Evolutionary conservation across 2,329 filamentous ascomycete genomes (phyloP).

Genomic region (Curvularia sp.): DNA sequence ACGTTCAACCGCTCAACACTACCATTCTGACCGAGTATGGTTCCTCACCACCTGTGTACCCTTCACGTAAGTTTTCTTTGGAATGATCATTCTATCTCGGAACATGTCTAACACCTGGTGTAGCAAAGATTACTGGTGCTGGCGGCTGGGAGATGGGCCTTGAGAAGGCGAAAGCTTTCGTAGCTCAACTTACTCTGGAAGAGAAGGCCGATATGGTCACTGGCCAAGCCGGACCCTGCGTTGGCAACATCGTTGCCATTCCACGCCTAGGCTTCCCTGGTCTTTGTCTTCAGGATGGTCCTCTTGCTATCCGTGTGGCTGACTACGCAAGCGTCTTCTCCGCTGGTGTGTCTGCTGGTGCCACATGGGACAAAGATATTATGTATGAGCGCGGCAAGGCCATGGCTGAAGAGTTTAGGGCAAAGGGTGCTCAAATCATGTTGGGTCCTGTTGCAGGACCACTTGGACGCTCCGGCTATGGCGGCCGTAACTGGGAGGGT

Average conservation of each 20-base stretch:
- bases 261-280: constrained; percentile 50
- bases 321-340: constrained; percentile 50
- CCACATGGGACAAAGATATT: constrained; percentile 51
- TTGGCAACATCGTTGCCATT: constrained; percentile 56
- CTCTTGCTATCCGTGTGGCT: constrained; percentile 46
- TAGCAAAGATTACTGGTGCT: constrained; percentile 40
- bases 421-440: constrained; percentile 51
- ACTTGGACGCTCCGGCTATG: constrained; percentile 51
- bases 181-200: constrained; percentile 40
- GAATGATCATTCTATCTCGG: not conserved
- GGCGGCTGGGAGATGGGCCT: constrained; percentile 45
- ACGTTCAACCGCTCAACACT: constrained; percentile 41
- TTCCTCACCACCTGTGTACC: constrained; percentile 38
- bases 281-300: constrained; percentile 52
- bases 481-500: constrained; percentile 56
- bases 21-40: constrained; percentile 40
- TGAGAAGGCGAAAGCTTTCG: constrained; percentile 42
- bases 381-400: constrained; percentile 48
- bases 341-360: constrained; percentile 48
- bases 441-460: constrained; percentile 60
- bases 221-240: constrained; percentile 60
- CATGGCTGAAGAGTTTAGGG: constrained; percentile 48
- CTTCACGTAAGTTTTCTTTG: constrained; percentile 34
- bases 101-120: constrained; percentile 47
- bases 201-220: constrained; percentile 48